phyloP scores from a whole-genome alignment of 805 yeast species.

The Kodamaea neixiangensis region DNA sequence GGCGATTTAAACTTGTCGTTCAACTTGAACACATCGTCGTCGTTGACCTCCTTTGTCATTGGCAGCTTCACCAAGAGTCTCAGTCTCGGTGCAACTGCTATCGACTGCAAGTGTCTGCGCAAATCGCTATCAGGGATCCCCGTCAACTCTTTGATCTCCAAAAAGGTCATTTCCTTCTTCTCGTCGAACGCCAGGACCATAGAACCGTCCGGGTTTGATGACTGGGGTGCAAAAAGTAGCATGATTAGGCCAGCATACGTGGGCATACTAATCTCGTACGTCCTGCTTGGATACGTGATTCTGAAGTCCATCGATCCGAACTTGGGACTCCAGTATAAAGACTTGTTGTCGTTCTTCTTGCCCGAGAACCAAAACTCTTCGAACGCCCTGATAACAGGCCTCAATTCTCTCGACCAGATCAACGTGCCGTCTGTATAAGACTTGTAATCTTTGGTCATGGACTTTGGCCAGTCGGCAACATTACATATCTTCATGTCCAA shows the following conservation, averaged over 20 bases:
- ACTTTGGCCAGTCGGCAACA: conserved; percentile 47
- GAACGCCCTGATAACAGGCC: conserved; percentile 37
- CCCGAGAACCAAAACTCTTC: conserved; percentile 44
- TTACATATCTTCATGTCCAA: conserved; percentile 46
- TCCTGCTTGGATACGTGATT: conserved; percentile 63
- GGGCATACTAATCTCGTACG: conserved; percentile 80
- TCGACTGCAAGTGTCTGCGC: conserved; percentile 74
- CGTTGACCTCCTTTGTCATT: conserved; percentile 67
- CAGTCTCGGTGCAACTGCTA: conserved; percentile 80
- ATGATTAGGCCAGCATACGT: conserved; percentile 79
- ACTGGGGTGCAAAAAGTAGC: conserved; percentile 60
- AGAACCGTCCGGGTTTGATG: conserved; percentile 29
- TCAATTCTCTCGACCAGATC: conserved; percentile 43
- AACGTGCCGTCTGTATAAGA: conserved; percentile 28
- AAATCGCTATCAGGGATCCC: conserved; percentile 74
- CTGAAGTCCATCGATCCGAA: conserved; percentile 82
- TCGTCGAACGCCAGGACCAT: conserved; percentile 50
- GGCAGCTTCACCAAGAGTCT: conserved; percentile 76
- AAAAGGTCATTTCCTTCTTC: conserved; percentile 53
- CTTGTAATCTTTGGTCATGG: conserved; percentile 46
- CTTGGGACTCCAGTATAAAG: conserved; percentile 73
- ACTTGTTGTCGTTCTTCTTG: conserved; percentile 42
- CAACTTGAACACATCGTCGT: conserved; percentile 62
- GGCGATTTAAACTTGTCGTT: conserved; percentile 72
- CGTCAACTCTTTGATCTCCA: conserved; percentile 65